Evolutionary conservation across 164 flowering plant species (phyloP).

Genomic region (Nymphaea colorata): DNA sequence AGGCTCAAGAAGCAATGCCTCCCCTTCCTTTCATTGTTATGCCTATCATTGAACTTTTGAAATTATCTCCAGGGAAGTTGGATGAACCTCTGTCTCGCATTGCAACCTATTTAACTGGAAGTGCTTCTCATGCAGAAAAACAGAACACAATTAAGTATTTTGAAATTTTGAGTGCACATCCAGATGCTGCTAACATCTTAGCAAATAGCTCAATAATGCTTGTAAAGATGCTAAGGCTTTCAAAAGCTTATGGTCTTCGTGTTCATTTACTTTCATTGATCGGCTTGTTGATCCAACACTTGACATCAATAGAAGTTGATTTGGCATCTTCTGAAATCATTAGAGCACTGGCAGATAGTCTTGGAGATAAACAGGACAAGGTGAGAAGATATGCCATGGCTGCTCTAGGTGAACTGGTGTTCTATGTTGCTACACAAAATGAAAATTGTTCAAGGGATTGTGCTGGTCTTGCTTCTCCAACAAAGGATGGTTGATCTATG

Average conservation of each 20-base stretch:
- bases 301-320: conserved; percentile 67
- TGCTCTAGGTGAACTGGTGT: conserved; percentile 68
- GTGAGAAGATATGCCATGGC: conserved; percentile 78
- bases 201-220: conserved; percentile 91
- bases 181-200: conserved; percentile 74
- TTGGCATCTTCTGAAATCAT: conserved; percentile 82
- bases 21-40: conserved; percentile 70
- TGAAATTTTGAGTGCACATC: conserved; percentile 68
- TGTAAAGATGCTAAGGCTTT: conserved; percentile 69
- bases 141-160: conserved; percentile 78
- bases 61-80: conserved; percentile 54
- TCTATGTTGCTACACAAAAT: conserved; percentile 62
- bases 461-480: conserved; percentile 43
- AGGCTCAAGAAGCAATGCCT: conserved; percentile 41
- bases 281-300: conserved; percentile 81
- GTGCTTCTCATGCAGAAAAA: conserved; percentile 49
- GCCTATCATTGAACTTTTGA: conserved; percentile 56
- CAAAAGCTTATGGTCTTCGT: conserved; percentile 66
- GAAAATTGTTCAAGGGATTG: conserved; percentile 26
- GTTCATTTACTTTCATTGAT: conserved; percentile 74
- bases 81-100: conserved; percentile 41
- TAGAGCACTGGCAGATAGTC: conserved; percentile 50
- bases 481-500: conserved; percentile 37
- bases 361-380: conserved; percentile 64
- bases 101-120: conserved; percentile 41